Evolutionary conservation across 306 rosid species (phyloP), one percentile per base, ranked within the genome.

Genomic region (Comarum palustre): DNA sequence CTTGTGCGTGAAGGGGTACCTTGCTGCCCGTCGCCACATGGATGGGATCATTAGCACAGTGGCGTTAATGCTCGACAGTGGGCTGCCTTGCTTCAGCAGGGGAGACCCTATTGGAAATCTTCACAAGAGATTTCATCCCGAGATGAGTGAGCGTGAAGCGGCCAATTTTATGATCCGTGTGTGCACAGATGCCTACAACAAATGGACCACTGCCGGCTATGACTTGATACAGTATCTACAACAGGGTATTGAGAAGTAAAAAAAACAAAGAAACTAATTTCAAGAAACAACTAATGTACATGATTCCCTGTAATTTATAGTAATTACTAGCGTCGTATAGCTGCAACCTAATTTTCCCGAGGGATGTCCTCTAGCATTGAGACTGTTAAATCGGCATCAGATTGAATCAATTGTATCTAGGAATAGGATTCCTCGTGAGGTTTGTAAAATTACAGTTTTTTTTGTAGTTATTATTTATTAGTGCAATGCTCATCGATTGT

Each of bases 161-260:
- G 99, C 99, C 41, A 89, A 86, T 86, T 94, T 91, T 82, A 91
- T 94, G 99, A 88, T 90, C 83, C 97, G 64, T 48, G 99, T 94
- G 20, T 94, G 99, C 78, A 85, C 92, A 34, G 99, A 94, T 85
- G 99, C 99, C 36, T 94, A 94, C 75, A 94, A 91, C 82, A 94
- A 94, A 87, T 94, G 99, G 99, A 94, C 97, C 20, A 94, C 99
- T 52, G 99, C 99, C 16, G 99, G 99, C 67, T 94, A 94, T 75
- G 99, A 94, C 83, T 84, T 94, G 83, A 94, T 94, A 79, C 99
- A 94, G 75, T 94, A 88, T 79, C 82, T 94, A 80, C 99, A 94
- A 85, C 99, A 94, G 84, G 99, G 99, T 75, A 94, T 94, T 22
- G 99, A 94, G 87, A 94, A 94, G 87, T 94, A 81, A 54, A 75